Evolutionary conservation across 2,329 filamentous ascomycete species (phyloP).

Genomic region (Fusarium sp.): DNA sequence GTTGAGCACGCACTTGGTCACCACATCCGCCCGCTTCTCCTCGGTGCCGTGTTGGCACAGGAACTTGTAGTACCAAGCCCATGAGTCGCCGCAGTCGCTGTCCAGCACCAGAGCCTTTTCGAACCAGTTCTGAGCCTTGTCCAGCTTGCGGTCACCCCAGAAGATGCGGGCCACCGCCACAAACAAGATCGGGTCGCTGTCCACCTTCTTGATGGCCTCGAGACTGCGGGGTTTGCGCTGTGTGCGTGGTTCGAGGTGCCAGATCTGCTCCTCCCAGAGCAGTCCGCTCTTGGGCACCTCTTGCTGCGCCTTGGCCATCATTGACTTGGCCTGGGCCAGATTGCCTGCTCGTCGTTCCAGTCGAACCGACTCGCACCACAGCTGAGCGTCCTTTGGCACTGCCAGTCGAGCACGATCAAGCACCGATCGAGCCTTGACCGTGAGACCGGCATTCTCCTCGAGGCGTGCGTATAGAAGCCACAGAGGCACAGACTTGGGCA

Average conservation of each 20-base stretch:
- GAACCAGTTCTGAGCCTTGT: slow-evolving; percentile 97
- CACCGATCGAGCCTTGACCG: slow-evolving; percentile 92
- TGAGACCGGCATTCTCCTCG: slow-evolving; percentile 84
- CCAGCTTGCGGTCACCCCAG: slow-evolving; percentile 91
- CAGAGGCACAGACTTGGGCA: slow-evolving; percentile 83
- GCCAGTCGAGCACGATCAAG: slow-evolving; percentile 91
- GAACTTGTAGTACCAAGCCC: slow-evolving; percentile 99
- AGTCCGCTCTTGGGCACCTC: slow-evolving; percentile 89
- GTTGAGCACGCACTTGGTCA: slow-evolving; percentile 81
- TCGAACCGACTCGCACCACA: slow-evolving; percentile 95
- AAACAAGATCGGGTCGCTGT: slow-evolving; percentile 89
- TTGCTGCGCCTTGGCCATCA: slow-evolving; percentile 94
- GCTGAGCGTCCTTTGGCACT: slow-evolving; percentile 82
- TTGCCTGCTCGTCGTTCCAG: slow-evolving; percentile 91
- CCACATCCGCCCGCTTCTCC: slow-evolving; percentile 88
- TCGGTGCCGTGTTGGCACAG: slow-evolving; percentile 90
- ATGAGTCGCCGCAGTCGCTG: slow-evolving; percentile 87
- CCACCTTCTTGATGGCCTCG: slow-evolving; percentile 96
- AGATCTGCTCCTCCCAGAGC: slow-evolving; percentile 94
- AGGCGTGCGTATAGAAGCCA: slow-evolving; percentile 91
- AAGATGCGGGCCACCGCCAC: slow-evolving; percentile 95
- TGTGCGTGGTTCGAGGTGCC: slow-evolving; percentile 90
- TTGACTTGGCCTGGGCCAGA: slow-evolving; percentile 81
- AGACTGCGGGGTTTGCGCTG: slow-evolving; percentile 91
- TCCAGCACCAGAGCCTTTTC: slow-evolving; percentile 93